Conservation (phyloP, 345 rosid genomes). For the Cardamine chenopodiifolia region DNA sequence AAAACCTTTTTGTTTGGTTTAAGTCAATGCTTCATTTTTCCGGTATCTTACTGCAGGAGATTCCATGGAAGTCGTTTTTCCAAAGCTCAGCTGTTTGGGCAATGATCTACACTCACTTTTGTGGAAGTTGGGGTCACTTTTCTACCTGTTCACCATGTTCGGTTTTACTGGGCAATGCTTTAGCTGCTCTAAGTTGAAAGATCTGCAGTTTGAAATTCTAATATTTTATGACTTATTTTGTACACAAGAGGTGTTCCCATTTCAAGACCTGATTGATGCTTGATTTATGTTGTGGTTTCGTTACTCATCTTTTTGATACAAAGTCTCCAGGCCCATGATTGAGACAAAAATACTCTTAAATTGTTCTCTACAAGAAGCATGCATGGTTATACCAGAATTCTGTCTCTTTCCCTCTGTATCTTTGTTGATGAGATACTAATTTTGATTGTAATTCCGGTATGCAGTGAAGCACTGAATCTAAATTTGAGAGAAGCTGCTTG, state of each 20-base stretch:
- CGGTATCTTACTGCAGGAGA: conserved; percentile 56
- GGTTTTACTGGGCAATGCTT: conserved; percentile 1
- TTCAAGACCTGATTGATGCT: conserved; percentile 11
- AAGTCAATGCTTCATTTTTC: conserved; percentile 8
- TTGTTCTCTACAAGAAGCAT: neutral
- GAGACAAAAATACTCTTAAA: neutral
- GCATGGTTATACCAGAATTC: conserved; percentile 9
- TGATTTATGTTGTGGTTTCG: conserved; percentile 20
- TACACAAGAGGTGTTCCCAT: conserved; percentile 10
- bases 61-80: conserved; percentile 90
- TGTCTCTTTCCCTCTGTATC: neutral
- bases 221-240: neutral
- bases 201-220: neutral
- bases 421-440: conserved; percentile 23
- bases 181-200: conserved; percentile 11
- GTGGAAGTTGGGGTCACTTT: conserved; percentile 95
- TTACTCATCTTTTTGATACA: conserved; percentile 27
- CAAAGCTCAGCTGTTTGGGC: conserved; percentile 80
- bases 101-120: conserved; percentile 92
- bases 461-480: conserved; percentile 84
- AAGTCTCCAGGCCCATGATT: neutral
- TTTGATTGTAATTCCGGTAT: conserved; percentile 21
- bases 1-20: conserved; percentile 11
- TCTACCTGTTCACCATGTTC: conserved; percentile 14
- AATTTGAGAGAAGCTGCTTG: conserved; percentile 97